phyloP scores from a whole-genome alignment of 2,329 filamentous ascomycete species.

The Ascochyta pisi region DNA sequence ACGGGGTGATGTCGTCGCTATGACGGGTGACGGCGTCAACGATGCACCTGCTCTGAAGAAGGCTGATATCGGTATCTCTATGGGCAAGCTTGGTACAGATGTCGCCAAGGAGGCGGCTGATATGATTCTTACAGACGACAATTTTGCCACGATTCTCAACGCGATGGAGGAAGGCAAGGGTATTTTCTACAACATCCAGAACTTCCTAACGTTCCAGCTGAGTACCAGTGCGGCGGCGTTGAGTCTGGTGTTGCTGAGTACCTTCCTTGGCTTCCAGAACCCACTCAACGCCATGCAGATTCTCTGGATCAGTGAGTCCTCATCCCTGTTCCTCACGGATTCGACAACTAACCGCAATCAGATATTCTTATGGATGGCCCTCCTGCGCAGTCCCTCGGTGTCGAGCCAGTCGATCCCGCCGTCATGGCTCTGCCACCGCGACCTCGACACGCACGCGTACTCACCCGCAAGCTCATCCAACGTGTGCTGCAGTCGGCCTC shows the following conservation, averaged over 20 bases:
- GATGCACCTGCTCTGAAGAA: conserved; percentile 96
- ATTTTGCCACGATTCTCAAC: conserved; percentile 88
- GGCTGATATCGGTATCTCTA: conserved; percentile 96
- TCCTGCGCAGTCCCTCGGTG: conserved; percentile 93
- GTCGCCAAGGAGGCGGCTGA: conserved; percentile 96
- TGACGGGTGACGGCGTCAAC: conserved; percentile 98
- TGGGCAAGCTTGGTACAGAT: conserved; percentile 94
- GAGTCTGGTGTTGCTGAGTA: conserved; percentile 89
- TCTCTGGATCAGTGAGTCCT: conserved; percentile 91
- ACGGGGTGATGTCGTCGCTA: conserved; percentile 94
- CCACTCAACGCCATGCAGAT: conserved; percentile 99
- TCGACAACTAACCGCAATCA: conserved; percentile 47
- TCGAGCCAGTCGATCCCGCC: conserved; percentile 91
- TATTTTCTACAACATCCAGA: conserved; percentile 99
- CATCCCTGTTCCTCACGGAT: not conserved
- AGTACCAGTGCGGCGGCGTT: conserved; percentile 95
- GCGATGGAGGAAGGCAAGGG: conserved; percentile 99
- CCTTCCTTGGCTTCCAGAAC: conserved; percentile 89
- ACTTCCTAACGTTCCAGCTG: conserved; percentile 97
- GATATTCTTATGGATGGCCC: conserved; percentile 99
- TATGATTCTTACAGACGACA: conserved; percentile 89
- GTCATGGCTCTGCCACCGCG: conserved; percentile 93
- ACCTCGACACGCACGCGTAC: conserved; percentile 83
- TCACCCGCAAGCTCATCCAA: conserved; percentile 82
- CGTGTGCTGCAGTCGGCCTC: conserved; percentile 86